These are phyloP conservation scores for Fusarium newnesense DNA, from an alignment of 2,329 filamentous ascomycete genomes.

Conservation along the genomic window DNA sequence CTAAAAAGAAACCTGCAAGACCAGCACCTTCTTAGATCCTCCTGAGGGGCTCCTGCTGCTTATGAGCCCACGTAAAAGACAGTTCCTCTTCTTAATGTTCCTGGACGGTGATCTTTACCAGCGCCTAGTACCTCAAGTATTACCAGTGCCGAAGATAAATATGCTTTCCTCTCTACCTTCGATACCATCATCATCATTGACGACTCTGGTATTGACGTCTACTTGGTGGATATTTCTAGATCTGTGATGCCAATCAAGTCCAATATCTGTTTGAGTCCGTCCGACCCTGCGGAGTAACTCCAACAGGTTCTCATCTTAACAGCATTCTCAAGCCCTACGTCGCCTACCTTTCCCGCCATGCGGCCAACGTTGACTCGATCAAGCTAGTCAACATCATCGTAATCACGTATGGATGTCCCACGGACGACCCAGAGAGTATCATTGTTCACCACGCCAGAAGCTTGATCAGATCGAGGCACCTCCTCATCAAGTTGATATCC, in stretches of 20 bases:
- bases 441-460: conserved; percentile 74
- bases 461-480: conserved; percentile 77
- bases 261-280: conserved; percentile 76
- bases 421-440: conserved; percentile 79
- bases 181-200: conserved; percentile 94
- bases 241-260: conserved; percentile 68
- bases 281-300: conserved; percentile 73
- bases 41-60: conserved; percentile 48
- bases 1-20: not conserved
- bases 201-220: conserved; percentile 91
- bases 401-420: conserved; percentile 87
- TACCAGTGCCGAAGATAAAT: conserved; percentile 69
- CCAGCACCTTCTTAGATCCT: conserved; percentile 7
- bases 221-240: conserved; percentile 79
- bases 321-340: conserved; percentile 81
- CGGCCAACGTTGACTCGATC: conserved; percentile 56
- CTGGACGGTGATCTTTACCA: conserved; percentile 21
- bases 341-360: conserved; percentile 47
- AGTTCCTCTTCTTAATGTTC: conserved; percentile 18
- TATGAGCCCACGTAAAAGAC: conserved; percentile 39
- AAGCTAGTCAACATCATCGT: conserved; percentile 93
- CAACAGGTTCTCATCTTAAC: conserved; percentile 77
- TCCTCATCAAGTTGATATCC: conserved; percentile 86
- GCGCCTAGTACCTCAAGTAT: conserved; percentile 42
- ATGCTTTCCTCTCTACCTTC: conserved; percentile 80